Evolutionary conservation across 2,329 filamentous ascomycete genomes (phyloP).

Genomic region (Blastomyces parvus): DNA sequence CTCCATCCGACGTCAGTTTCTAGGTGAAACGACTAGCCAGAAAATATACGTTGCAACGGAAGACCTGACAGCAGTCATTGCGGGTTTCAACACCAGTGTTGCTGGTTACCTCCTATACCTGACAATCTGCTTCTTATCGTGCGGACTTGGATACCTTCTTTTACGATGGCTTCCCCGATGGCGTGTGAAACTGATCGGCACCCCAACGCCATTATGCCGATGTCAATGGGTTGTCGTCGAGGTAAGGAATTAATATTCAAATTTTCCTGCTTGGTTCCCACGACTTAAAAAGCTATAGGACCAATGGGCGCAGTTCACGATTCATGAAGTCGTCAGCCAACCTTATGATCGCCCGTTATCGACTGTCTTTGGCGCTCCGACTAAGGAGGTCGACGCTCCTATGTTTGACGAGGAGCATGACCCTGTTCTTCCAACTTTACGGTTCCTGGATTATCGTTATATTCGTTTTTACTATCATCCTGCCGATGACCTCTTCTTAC

Average conservation of each 20-base stretch:
- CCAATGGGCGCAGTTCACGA: slow-evolving; percentile 85
- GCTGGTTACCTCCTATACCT: slow-evolving; percentile 61
- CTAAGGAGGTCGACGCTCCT: slow-evolving; percentile 50
- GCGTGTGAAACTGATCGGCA: slow-evolving; percentile 68
- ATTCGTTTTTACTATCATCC: slow-evolving; percentile 89
- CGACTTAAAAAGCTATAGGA: slow-evolving; percentile 45
- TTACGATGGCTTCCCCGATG: slow-evolving; percentile 85
- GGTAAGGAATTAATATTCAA: slow-evolving; percentile 34
- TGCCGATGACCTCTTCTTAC: slow-evolving; percentile 74
- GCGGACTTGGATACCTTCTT: slow-evolving; percentile 72
- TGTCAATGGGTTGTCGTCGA: slow-evolving; percentile 92
- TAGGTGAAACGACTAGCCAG: slow-evolving; percentile 60
- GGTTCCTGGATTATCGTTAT: slow-evolving; percentile 83
- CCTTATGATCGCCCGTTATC: slow-evolving; percentile 54
- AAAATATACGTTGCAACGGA: slow-evolving; percentile 91
- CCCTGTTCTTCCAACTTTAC: slow-evolving; percentile 64
- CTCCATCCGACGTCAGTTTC: slow-evolving; percentile 44
- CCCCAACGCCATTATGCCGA: slow-evolving; percentile 56
- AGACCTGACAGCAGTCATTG: slow-evolving; percentile 86
- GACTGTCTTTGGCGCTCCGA: slow-evolving; percentile 44
- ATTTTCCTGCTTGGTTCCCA: not conserved
- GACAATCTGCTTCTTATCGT: slow-evolving; percentile 58
- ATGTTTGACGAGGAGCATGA: slow-evolving; percentile 65
- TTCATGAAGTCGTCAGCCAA: slow-evolving; percentile 57
- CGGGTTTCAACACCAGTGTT: slow-evolving; percentile 73